Conservation (phyloP, 2,329 filamentous ascomycete genomes). For the Microdochium nivale region DNA sequence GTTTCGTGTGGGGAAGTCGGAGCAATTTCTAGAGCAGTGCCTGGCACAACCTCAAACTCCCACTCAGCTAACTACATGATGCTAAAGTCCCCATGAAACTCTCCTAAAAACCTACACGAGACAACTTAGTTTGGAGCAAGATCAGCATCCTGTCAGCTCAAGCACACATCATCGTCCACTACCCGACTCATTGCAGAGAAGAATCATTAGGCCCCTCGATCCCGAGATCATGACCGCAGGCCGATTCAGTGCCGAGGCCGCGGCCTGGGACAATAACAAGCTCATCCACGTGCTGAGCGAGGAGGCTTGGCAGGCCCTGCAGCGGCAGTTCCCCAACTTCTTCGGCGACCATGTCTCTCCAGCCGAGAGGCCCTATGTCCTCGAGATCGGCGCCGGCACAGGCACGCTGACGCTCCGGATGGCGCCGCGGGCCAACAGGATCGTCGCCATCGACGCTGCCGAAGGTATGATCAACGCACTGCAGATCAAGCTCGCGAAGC, state of each 20-base stretch:
- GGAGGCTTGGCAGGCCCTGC: constrained; percentile 35
- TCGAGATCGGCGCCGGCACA: constrained; percentile 50
- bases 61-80: too few species aligned
- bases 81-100: too few species aligned
- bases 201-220: too few species aligned
- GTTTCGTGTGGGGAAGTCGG: too few species aligned
- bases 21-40: too few species aligned
- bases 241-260: constrained; percentile 35
- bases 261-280: constrained; percentile 28
- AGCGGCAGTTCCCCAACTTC: constrained; percentile 23
- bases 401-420: constrained; percentile 42
- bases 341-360: constrained; percentile 7
- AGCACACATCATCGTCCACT: too few species aligned
- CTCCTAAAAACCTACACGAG: too few species aligned
- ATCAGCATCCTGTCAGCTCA: too few species aligned
- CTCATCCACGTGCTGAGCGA: constrained; percentile 34
- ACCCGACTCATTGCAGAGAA: too few species aligned
- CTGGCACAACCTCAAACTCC: too few species aligned
- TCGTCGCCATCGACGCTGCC: constrained; percentile 45
- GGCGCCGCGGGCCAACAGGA: constrained; percentile 33
- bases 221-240: constrained; percentile 8
- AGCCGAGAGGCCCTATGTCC: constrained; percentile 27
- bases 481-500: constrained; percentile 27
- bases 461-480: constrained; percentile 46
- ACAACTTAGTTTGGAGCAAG: too few species aligned